Conservation (phyloP, 352 stramenopile species). For the Phytopythium helicoides region DNA sequence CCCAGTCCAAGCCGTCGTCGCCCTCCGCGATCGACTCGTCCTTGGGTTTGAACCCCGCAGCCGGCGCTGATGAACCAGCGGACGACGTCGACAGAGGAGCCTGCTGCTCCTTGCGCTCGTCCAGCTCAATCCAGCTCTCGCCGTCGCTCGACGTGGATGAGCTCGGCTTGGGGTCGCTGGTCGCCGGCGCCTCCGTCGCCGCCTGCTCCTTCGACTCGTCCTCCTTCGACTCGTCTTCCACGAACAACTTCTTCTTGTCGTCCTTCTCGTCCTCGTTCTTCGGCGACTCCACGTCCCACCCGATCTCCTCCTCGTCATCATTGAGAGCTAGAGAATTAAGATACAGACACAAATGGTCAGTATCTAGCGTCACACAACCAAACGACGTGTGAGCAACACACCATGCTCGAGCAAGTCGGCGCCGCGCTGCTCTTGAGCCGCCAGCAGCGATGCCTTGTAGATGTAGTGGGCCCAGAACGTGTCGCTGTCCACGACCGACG, state of each 20-base stretch:
- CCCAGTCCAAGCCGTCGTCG: constrained; percentile 62
- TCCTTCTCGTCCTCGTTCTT: constrained; percentile 27
- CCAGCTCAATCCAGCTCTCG: constrained; percentile 67
- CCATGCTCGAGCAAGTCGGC: constrained; percentile 63
- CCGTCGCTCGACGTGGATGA: constrained; percentile 49
- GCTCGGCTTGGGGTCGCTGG: constrained; percentile 1
- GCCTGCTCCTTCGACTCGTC: constrained; percentile 9
- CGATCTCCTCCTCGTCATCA: constrained; percentile 65
- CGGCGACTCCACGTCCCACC: constrained; percentile 67
- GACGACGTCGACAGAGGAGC: constrained; percentile 41
- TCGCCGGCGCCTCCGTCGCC: neutral
- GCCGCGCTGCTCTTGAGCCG: constrained; percentile 62
- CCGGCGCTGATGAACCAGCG: constrained; percentile 26
- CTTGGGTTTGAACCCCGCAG: constrained; percentile 11
- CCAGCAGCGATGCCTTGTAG: constrained; percentile 70
- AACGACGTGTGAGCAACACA: constrained; percentile 12
- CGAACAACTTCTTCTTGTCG: constrained; percentile 34
- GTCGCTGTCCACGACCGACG: constrained; percentile 39
- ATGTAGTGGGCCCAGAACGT: constrained; percentile 73
- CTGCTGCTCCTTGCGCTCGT: constrained; percentile 51
- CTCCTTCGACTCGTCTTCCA: constrained; percentile 44
- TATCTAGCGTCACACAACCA: neutral
- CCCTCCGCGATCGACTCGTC: constrained; percentile 27
- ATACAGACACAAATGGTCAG: constrained; percentile 6
- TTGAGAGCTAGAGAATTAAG: constrained; percentile 36